Conservation (phyloP, 345 rosid species). For the Conringia planisiliqua region DNA sequence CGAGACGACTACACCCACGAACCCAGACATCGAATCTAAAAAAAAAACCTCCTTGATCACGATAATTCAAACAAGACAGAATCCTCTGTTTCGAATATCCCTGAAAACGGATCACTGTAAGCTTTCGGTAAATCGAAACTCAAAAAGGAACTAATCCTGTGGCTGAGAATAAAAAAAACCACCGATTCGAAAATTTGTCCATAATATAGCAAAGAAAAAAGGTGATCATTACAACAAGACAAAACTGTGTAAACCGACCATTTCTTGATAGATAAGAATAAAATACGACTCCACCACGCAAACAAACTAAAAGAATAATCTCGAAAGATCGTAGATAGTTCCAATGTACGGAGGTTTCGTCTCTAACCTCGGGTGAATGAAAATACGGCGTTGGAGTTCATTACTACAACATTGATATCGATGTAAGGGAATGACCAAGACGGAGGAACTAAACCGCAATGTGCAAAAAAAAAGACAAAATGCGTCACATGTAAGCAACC, state of each 20-base stretch:
- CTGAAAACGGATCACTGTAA: not conserved
- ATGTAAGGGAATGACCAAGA: conserved; percentile 15
- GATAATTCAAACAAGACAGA: not conserved
- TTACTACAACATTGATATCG: not conserved
- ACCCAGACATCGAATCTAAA: conserved; percentile 54
- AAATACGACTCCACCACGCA: conserved; percentile 9
- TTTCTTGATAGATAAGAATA: conserved; percentile 4
- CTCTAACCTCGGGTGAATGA: conserved; percentile 15
- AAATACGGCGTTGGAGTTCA: not conserved
- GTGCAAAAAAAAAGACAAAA: conserved; percentile 6
- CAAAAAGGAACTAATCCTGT: not conserved
- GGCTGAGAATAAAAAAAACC: conserved; percentile 7
- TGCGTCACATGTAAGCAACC: not conserved
- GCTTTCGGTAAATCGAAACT: not conserved
- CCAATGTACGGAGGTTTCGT: not conserved
- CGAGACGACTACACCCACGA: conserved; percentile 61
- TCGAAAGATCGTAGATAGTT: not conserved
- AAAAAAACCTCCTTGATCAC: not conserved
- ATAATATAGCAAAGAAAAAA: not conserved
- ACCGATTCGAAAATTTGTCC: not conserved
- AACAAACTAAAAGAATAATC: not conserved
- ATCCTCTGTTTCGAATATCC: not conserved
- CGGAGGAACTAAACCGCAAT: conserved; percentile 26
- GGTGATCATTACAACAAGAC: not conserved
- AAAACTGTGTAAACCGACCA: conserved; percentile 23